A percentile compares a stretch with the other conserved stretches of the same genome.
These are phyloP conservation scores for Tricholoma flavovirens DNA, from an alignment of 768 basidiomycete species.

Conservation along the genomic window DNA sequence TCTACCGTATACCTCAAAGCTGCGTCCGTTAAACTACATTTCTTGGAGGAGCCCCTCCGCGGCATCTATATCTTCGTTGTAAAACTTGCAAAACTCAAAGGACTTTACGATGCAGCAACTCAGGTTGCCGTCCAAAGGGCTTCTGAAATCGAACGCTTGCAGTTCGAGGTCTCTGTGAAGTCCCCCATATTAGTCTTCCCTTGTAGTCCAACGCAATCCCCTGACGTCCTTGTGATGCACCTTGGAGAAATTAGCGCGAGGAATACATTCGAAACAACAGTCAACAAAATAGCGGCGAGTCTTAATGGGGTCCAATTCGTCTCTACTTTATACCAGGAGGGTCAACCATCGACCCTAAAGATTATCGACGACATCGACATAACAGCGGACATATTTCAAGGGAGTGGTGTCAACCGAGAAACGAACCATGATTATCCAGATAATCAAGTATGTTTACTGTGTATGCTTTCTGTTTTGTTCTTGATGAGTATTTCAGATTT, in stretches of 20 bases:
- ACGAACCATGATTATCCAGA: slow-evolving; percentile 55
- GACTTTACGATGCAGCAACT: slow-evolving; percentile 89
- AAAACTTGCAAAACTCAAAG: slow-evolving; percentile 88
- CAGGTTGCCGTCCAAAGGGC: slow-evolving; percentile 89
- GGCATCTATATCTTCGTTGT: slow-evolving; percentile 78
- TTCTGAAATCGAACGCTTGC: slow-evolving; percentile 90
- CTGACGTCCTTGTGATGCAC: slow-evolving; percentile 70
- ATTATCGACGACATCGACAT: slow-evolving; percentile 91
- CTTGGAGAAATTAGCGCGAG: slow-evolving; percentile 85
- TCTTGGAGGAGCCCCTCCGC: slow-evolving; percentile 87
- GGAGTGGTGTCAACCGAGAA: slow-evolving; percentile 45
- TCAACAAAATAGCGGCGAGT: slow-evolving; percentile 64
- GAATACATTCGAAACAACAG: slow-evolving; percentile 59
- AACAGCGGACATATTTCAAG: slow-evolving; percentile 61
- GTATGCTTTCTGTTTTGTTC: not conserved
- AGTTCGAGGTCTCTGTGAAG: slow-evolving; percentile 85
- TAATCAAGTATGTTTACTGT: slow-evolving; percentile 51
- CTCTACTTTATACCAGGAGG: slow-evolving; percentile 54
- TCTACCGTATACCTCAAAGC: slow-evolving; percentile 76
- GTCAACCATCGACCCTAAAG: slow-evolving; percentile 53
- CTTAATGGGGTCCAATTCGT: slow-evolving; percentile 80
- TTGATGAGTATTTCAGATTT: slow-evolving; percentile 41
- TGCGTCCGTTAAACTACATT: slow-evolving; percentile 87
- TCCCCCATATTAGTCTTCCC: slow-evolving; percentile 92
- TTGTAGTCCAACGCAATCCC: slow-evolving; percentile 50